Evolutionary conservation across 352 stramenopile species (phyloP).

Genomic region (Pythium plurisporium): DNA sequence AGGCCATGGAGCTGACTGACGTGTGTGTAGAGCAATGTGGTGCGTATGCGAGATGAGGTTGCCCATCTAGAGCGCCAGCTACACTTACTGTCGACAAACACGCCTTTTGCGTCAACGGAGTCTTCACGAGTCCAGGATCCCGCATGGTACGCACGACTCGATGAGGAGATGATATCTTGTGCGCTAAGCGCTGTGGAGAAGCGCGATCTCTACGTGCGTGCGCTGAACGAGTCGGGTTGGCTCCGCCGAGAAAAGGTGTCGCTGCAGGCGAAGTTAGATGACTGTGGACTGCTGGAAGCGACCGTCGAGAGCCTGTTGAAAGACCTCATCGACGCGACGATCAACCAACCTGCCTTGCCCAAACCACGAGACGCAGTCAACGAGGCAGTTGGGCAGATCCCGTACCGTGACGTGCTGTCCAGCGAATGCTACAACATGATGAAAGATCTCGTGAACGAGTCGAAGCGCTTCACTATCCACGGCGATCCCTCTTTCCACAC

Average conservation of each 20-base stretch:
- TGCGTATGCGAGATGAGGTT: constrained; percentile 25
- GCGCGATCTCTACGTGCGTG: constrained; percentile 22
- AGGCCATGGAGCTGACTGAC: not conserved
- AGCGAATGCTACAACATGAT: constrained; percentile 27
- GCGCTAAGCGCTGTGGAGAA: not conserved
- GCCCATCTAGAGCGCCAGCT: constrained; percentile 21
- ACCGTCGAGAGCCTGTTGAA: constrained; percentile 22
- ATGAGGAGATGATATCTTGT: not conserved
- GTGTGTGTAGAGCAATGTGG: constrained; percentile 12
- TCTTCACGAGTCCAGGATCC: not conserved
- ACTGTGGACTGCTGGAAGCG: constrained; percentile 22
- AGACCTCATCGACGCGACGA: constrained; percentile 24
- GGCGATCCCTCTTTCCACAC: not conserved
- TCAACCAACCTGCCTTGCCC: not conserved
- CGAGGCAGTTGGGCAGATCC: constrained; percentile 1
- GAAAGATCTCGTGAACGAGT: constrained; percentile 22
- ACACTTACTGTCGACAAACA: constrained; percentile 1
- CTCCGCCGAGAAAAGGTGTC: constrained; percentile 20
- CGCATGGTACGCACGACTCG: not conserved
- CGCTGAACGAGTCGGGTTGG: constrained; percentile 18
- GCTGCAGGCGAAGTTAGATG: constrained; percentile 21
- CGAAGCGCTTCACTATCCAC: constrained; percentile 23
- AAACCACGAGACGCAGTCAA: not conserved
- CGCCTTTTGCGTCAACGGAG: not conserved
- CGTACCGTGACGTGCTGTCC: constrained; percentile 19